Percentiles rank a stretch among this genome's conserved stretches.
Evolutionary conservation across 2,329 filamentous ascomycete species (phyloP).

Genomic region (Ophiostoma australiae): DNA sequence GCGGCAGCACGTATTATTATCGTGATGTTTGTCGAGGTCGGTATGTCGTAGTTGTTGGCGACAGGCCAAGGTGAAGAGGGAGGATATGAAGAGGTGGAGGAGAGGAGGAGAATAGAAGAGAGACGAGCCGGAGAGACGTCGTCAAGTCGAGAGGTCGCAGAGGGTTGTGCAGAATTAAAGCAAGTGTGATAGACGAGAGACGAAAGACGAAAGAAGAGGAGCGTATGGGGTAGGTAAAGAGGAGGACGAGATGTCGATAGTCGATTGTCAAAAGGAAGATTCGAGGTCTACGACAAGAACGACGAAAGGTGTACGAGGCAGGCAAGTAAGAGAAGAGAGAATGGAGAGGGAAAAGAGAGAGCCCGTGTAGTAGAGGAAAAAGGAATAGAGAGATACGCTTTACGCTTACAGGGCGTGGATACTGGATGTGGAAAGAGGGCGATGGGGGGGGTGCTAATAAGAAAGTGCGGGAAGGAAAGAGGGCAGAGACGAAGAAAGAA

Average conservation of each 20-base stretch:
- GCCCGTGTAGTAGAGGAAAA: slow-evolving; percentile 15
- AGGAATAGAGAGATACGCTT: background rate
- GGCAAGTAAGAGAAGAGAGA: slow-evolving; percentile 6
- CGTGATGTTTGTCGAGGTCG: slow-evolving; percentile 5
- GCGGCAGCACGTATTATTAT: background rate
- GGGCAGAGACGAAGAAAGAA: background rate
- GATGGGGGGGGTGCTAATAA: background rate
- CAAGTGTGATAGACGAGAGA: background rate
- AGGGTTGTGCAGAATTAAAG: slow-evolving; percentile 5
- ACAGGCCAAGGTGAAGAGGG: background rate
- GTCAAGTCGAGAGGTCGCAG: background rate
- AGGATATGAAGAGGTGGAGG: background rate
- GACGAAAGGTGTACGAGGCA: slow-evolving; percentile 15
- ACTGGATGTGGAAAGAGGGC: background rate
- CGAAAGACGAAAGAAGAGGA: slow-evolving; percentile 5
- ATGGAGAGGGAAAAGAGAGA: slow-evolving; percentile 13
- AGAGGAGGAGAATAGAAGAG: background rate
- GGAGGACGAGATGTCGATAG: background rate
- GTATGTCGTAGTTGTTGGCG: background rate
- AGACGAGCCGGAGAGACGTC: background rate
- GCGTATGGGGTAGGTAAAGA: slow-evolving; percentile 5
- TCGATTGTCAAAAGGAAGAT: background rate
- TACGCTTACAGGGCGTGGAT: slow-evolving; percentile 3
- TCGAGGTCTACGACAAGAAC: slow-evolving; percentile 6
- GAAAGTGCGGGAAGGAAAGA: background rate